These are phyloP conservation scores for Cicer arietinum DNA, from an alignment of 306 rosid species.

Conservation along the genomic window DNA sequence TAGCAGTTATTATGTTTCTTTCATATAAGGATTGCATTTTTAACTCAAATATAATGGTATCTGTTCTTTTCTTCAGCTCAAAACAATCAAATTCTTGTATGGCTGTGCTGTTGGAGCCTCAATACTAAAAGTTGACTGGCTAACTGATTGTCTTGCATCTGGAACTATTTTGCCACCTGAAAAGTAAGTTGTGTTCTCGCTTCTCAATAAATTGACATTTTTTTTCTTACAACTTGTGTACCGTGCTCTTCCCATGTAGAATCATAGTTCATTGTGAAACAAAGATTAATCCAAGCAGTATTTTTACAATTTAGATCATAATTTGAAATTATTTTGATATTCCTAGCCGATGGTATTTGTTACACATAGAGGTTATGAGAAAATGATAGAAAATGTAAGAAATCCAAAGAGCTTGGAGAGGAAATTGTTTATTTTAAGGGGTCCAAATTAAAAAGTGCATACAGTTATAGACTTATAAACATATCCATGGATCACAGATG, in stretches of 20 bases:
- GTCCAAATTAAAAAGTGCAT: too few species aligned
- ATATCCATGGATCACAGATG: background rate
- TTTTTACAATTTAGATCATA: slow-evolving; percentile 30
- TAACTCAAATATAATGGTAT: slow-evolving; percentile 31
- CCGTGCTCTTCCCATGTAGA: slow-evolving; percentile 10
- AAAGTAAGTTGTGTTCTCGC: slow-evolving; percentile 63
- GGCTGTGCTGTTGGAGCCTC: slow-evolving; percentile 87
- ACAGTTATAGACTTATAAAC: too few species aligned
- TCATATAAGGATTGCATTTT: background rate
- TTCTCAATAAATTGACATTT: slow-evolving; percentile 20
- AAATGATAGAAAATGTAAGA: background rate
- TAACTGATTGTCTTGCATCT: slow-evolving; percentile 69
- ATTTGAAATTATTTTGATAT: slow-evolving; percentile 20
- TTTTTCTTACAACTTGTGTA: slow-evolving; percentile 12
- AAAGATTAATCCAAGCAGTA: slow-evolving; percentile 7
- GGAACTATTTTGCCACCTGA: slow-evolving; percentile 66
- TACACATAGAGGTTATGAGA: background rate
- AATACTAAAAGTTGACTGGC: slow-evolving; percentile 79
- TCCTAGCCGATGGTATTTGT: slow-evolving; percentile 21
- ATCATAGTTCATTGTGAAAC: slow-evolving; percentile 20
- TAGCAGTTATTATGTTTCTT: slow-evolving; percentile 11
- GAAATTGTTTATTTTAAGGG: too few species aligned
- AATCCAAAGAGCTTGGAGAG: background rate
- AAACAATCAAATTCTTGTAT: slow-evolving; percentile 79
- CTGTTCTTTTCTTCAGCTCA: slow-evolving; percentile 65